Base-by-base conservation (phyloP, 352 stramenopile genomes). In the Globisporangium abappressorium region DNA sequence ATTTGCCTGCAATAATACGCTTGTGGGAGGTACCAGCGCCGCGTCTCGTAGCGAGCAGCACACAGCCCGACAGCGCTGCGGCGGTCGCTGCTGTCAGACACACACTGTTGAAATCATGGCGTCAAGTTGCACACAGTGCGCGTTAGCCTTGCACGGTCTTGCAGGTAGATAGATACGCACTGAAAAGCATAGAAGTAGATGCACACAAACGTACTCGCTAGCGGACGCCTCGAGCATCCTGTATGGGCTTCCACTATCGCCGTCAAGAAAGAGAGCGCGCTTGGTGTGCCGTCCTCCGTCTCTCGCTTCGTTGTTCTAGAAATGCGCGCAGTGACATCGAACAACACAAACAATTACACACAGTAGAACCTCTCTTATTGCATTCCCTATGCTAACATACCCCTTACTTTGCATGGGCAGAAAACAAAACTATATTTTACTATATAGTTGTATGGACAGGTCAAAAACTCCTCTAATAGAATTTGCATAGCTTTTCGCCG, bases 1-100 rank as follows among this genome's bases (percentile, higher is more conserved):
- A 95, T 9, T 75, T 72, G 28, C 80, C 81, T 24, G 76, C 81
- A 20, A 93, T 65, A 54, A 93, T 88, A 66, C 85, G 83, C 62
- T 78, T 81, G 64, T 69, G 64, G n/a, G 54, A 61, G 26, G 70
- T 46, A 14, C 36, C 24, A 26, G 15, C 28, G 26, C 49, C 30
- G 2, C 36, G 70, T 55, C 53, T 55, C n/a, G 67, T 68, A 33
- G 69, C 70, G 4, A 75, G 49, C 38, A 82, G 57, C 8, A 85
- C 66, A 53, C 72, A 79, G 3, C 70, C 71, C 0, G 78, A 80
- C 65, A 84, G 43, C 47, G 82, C 33, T 0, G 74, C 47, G 0
- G 74, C 73, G 0, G 71, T 77, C n/a, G 70, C 65, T 26, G 36
- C 57, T 8, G 46, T 57, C 54, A 46, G 33, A 33, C 14, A 69